phyloP scores from a whole-genome alignment of 495 filamentous ascomycete genomes.

The Penicillium crystallinum region DNA sequence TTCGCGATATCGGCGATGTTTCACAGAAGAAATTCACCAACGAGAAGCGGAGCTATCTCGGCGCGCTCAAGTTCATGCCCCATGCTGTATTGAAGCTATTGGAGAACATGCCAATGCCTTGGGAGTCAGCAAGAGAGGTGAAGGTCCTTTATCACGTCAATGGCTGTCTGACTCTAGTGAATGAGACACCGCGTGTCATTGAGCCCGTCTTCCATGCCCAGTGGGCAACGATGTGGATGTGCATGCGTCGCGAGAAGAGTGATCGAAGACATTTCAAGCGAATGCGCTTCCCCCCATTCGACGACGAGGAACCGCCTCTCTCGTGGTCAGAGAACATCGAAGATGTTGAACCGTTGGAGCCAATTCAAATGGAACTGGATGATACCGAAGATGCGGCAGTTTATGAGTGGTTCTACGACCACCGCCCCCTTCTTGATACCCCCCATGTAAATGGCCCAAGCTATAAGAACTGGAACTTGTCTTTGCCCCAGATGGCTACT shows the following conservation, averaged over 20 bases:
- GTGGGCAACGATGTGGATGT: slow-evolving; percentile 99
- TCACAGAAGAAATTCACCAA: slow-evolving; percentile 99
- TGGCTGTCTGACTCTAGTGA: slow-evolving; percentile 93
- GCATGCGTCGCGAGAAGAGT: slow-evolving; percentile 96
- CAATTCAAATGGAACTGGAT: slow-evolving; percentile 98
- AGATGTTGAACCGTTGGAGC: slow-evolving; percentile 94
- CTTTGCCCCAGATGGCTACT: slow-evolving; percentile 92
- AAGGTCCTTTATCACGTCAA: slow-evolving; percentile 99
- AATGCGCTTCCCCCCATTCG: slow-evolving; percentile 98
- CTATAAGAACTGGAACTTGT: slow-evolving; percentile 94
- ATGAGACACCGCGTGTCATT: slow-evolving; percentile 94
- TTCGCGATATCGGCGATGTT: slow-evolving; percentile 97
- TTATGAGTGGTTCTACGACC: slow-evolving; percentile 97
- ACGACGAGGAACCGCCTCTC: slow-evolving; percentile 96
- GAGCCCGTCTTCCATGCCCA: slow-evolving; percentile 98
- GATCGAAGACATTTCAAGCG: slow-evolving; percentile 95
- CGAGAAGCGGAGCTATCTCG: slow-evolving; percentile 97
- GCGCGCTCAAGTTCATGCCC: slow-evolving; percentile 98
- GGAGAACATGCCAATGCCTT: slow-evolving; percentile 99
- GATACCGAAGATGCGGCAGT: slow-evolving; percentile 90
- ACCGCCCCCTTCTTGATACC: slow-evolving; percentile 85
- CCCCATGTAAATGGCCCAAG: slow-evolving; percentile 94
- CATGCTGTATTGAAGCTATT: slow-evolving; percentile 98
- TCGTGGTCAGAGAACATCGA: slow-evolving; percentile 99
- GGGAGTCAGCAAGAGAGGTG: slow-evolving; percentile 93